These are phyloP conservation scores for Hemerocallis citrina DNA, from an alignment of 106 monocot species.

Conservation along the genomic window DNA sequence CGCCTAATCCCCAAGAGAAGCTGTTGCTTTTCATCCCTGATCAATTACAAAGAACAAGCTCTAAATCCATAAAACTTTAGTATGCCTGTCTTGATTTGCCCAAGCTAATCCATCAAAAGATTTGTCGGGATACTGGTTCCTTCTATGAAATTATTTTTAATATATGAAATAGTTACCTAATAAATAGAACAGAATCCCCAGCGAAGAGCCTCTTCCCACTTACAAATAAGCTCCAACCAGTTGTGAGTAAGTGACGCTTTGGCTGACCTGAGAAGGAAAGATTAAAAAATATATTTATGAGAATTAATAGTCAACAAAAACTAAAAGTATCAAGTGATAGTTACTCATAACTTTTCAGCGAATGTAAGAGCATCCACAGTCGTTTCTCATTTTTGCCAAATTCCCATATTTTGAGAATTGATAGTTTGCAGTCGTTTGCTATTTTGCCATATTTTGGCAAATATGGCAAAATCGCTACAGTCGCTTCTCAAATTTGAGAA, in stretches of 20 bases:
- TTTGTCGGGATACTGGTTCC: not conserved
- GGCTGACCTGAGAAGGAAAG: slow-evolving; percentile 54
- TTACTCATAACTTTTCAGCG: not conserved
- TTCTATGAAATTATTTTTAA: not conserved
- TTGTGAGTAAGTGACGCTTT: slow-evolving; percentile 22
- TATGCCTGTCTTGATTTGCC: not conserved
- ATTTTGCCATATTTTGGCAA: too few species aligned
- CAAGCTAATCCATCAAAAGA: not conserved
- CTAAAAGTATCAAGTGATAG: not conserved
- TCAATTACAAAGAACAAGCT: too few species aligned
- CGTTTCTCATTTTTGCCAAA: too few species aligned
- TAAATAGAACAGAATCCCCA: slow-evolving; percentile 94
- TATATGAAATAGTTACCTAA: slow-evolving; percentile 44
- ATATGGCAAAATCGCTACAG: too few species aligned
- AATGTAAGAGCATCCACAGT: too few species aligned
- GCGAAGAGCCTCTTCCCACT: slow-evolving; percentile 81
- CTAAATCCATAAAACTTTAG: too few species aligned
- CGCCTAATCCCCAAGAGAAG: slow-evolving; percentile 81
- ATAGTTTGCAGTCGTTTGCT: too few species aligned
- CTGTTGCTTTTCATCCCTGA: slow-evolving; percentile 82
- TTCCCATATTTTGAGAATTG: too few species aligned
- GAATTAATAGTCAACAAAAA: not conserved
- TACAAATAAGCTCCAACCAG: slow-evolving; percentile 66
- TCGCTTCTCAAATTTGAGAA: too few species aligned
- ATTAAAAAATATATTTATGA: too few species aligned